Evolutionary conservation across 345 rosid genomes (phyloP).

Genomic region (Salix caprea): DNA sequence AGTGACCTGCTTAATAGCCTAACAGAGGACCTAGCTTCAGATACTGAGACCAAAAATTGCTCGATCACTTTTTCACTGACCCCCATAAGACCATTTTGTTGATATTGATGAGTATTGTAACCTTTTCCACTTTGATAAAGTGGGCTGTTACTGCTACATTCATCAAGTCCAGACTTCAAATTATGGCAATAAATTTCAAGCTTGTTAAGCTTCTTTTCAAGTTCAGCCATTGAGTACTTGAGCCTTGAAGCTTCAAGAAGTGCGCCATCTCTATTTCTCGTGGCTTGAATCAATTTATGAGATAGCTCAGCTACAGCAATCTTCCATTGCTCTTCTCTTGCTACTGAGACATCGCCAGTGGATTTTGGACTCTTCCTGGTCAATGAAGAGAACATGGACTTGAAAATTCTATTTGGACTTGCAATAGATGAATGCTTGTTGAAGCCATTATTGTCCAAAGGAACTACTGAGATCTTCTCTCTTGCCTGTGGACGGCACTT

Average conservation of each 20-base stretch:
- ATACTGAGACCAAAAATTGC: slow-evolving; percentile 56
- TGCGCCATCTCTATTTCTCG: slow-evolving; percentile 82
- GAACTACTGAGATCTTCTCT: slow-evolving; percentile 76
- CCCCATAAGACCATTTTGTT: slow-evolving; percentile 27
- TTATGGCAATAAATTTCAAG: slow-evolving; percentile 77
- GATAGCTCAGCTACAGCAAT: slow-evolving; percentile 75
- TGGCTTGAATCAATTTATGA: slow-evolving; percentile 68
- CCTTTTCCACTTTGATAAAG: slow-evolving; percentile 18
- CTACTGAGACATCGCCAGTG: slow-evolving; percentile 13
- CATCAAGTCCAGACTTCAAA: slow-evolving; percentile 74
- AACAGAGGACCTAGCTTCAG: slow-evolving; percentile 65
- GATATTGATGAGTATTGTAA: not conserved
- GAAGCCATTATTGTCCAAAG: slow-evolving; percentile 54
- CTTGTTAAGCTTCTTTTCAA: slow-evolving; percentile 87
- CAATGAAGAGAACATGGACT: slow-evolving; percentile 60
- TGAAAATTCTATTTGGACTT: slow-evolving; percentile 77
- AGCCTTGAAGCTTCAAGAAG: slow-evolving; percentile 67
- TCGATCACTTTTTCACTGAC: slow-evolving; percentile 50
- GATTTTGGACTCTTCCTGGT: slow-evolving; percentile 61
- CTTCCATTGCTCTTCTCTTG: slow-evolving; percentile 73
- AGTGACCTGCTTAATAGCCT: slow-evolving; percentile 62
- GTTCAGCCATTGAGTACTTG: slow-evolving; percentile 77
- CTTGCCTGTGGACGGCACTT: slow-evolving; percentile 75
- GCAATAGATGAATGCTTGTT: slow-evolving; percentile 46
- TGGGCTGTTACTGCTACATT: slow-evolving; percentile 41